Evolutionary conservation across 306 rosid species (phyloP), one percentile per base, ranked within the genome.

Genomic region (Rosa persica): DNA sequence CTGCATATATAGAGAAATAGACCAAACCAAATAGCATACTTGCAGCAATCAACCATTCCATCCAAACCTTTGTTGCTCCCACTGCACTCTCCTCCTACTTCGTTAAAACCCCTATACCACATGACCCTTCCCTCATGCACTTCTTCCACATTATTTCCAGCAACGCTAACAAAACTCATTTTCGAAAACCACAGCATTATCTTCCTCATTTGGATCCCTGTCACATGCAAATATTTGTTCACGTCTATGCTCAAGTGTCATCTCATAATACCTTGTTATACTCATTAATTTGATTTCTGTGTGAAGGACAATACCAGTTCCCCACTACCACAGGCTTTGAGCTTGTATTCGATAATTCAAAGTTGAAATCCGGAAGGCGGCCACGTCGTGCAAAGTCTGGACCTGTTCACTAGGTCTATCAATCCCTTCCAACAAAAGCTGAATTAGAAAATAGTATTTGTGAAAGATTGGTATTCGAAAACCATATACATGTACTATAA

Each of bases 21-120:
- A n/a, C n/a, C n/a, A n/a, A n/a, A n/a, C n/a, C n/a, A n/a, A n/a
- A n/a, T n/a, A n/a, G n/a, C n/a, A n/a, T n/a, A n/a, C n/a, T n/a
- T n/a, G n/a, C n/a, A n/a, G n/a, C n/a, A n/a, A n/a, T n/a, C n/a
- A n/a, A n/a, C 87, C 67, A 1, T 12, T 7, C 73, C 80, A 81
- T 12, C 88, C 84, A 36, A 81, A 84, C 76, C 86, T 87, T 17
- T 68, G 73, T 52, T 79, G 39, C 74, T 86, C 87, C 87, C 87
- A 87, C 19, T 68, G 67, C 78, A 82, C 78, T 73, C 77, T 51
- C 90, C 91, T 77, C 76, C 91, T 22, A 36, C 76, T 48, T 85
- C 79, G 54, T 51, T 77, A 4, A 44, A 9, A 54, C 90, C 77
- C 80, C 36, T 74, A 44, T 87, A 91, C 92, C 89, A 87, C 81